These are phyloP conservation scores for Picochlorum sp. DNA, from an alignment of 139 green algal genomes.

Conservation along the genomic window DNA sequence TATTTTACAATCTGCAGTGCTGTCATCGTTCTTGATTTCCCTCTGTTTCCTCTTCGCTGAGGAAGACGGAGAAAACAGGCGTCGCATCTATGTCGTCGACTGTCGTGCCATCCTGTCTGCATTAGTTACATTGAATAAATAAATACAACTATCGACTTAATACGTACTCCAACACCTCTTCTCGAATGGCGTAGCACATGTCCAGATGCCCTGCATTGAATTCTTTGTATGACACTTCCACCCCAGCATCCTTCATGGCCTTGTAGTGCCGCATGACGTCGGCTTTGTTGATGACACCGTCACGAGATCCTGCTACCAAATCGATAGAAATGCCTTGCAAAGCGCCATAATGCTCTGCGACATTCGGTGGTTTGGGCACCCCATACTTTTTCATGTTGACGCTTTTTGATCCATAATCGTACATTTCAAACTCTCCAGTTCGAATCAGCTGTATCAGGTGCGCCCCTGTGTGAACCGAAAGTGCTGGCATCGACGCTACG, in stretches of 20 bases:
- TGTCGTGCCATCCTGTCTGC: neutral
- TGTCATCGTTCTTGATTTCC: neutral
- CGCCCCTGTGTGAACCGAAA: constrained; percentile 53
- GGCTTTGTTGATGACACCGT: constrained; percentile 64
- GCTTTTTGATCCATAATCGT: constrained; percentile 61
- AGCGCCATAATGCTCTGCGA: constrained; percentile 60
- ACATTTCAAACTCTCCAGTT: constrained; percentile 61
- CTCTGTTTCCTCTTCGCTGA: too few relatives aligned
- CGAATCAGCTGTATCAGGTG: constrained; percentile 36
- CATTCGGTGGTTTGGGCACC: constrained; percentile 39
- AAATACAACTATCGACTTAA: constrained; percentile 27
- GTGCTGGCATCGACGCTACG: constrained; percentile 68
- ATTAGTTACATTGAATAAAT: constrained; percentile 7
- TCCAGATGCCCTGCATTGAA: constrained; percentile 84
- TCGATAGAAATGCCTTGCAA: constrained; percentile 71
- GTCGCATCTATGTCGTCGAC: too few relatives aligned
- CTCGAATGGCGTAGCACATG: constrained; percentile 72
- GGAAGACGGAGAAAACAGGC: too few relatives aligned
- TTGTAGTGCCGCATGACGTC: constrained; percentile 57
- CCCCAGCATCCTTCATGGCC: constrained; percentile 45
- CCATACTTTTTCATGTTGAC: constrained; percentile 61
- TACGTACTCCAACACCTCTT: constrained; percentile 49
- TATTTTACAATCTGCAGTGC: constrained; percentile 11
- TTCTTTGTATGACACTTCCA: constrained; percentile 62
- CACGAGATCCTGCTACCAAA: constrained; percentile 61